Base-by-base conservation (phyloP, 1,139 yeast species). In the Geotrichum citri-aurantii region DNA sequence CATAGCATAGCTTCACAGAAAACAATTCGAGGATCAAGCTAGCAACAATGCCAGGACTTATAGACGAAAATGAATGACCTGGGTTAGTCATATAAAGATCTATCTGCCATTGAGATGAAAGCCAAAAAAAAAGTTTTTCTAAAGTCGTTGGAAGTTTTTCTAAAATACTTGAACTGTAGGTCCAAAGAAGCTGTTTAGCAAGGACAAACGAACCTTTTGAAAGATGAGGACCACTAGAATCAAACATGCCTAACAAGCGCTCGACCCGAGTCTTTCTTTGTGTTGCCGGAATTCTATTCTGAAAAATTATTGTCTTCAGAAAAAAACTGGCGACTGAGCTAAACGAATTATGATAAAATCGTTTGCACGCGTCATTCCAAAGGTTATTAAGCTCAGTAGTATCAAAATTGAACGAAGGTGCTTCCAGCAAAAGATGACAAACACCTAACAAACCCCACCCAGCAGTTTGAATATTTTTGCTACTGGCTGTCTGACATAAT, bases 201-300 rank as follows among this genome's bases (percentile, higher is more conserved):
- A 54, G 49, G 6, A 50, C 12, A 7, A 50, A 21, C 3, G 58
- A 51, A 11, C 60, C 60, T 48, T 51, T 58, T 14, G 60, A 58
- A 17, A 55, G 29, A 6, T 26, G 40, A 4, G 60, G 58, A 27
- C 60, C 60, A 52, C 58, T 58, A 2, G 54, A 49, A 44, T 54
- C 58, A 49, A 58, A 54, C 57, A 57, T 54, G 19, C 57, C 55
- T 8, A 57, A 44, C 10, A 57, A 27, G 14, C 59, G 29, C 21
- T 57, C 59, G 24, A 54, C 46, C 14, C 54, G 37, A 2, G 49
- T 31, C 17, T 50, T 44, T 24, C 51, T 48, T 2, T 24, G 27
- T 14, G 49, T n/a, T 2, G 55, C 50, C 12, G 57, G 42, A 1
- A 57, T 14, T 23, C 50, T 50, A 27, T 54, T 54, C n/a, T 54